These are phyloP conservation scores for Candida koratica DNA, from an alignment of 805 yeast species.

Conservation along the genomic window DNA sequence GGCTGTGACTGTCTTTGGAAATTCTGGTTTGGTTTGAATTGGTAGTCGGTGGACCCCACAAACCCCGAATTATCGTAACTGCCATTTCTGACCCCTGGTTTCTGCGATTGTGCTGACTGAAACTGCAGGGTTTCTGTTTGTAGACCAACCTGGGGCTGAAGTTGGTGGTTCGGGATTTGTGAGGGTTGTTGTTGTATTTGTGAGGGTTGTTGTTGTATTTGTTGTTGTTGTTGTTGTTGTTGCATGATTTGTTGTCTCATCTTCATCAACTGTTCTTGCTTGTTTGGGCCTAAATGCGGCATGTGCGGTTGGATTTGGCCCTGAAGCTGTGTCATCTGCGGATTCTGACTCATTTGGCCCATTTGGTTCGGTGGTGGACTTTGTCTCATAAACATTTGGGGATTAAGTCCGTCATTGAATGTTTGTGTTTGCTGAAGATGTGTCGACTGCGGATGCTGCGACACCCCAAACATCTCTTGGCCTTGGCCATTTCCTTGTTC, in stretches of 20 bases:
- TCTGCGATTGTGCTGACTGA: neutral
- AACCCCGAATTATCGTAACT: constrained; percentile 12
- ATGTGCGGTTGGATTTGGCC: constrained; percentile 5
- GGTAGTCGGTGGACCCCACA: constrained; percentile 8
- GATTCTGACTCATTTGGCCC: neutral
- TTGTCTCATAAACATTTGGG: constrained; percentile 21
- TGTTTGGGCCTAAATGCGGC: constrained; percentile 18
- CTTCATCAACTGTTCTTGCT: constrained; percentile 32
- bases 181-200: no score
- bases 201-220: no score
- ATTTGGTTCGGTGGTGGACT: constrained; percentile 15
- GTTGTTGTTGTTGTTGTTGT: constrained; percentile 20
- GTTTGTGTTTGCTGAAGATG: neutral
- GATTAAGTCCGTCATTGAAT: constrained; percentile 14
- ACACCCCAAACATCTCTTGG: constrained; percentile 12
- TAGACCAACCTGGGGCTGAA: no score
- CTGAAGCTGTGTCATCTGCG: constrained; percentile 14
- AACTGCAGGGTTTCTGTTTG: no score
- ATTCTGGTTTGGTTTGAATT: constrained; percentile 6
- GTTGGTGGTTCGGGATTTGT: no score
- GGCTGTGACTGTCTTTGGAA: constrained; percentile 10
- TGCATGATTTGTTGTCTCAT: constrained; percentile 40
- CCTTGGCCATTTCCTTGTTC: constrained; percentile 15
- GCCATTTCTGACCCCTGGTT: constrained; percentile 1
- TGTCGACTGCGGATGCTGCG: constrained; percentile 1